Percentiles rank a stretch among this genome's conserved stretches.
Evolutionary conservation across 352 stramenopile species (phyloP).

Genomic region (Aphanomyces cochlioides): DNA sequence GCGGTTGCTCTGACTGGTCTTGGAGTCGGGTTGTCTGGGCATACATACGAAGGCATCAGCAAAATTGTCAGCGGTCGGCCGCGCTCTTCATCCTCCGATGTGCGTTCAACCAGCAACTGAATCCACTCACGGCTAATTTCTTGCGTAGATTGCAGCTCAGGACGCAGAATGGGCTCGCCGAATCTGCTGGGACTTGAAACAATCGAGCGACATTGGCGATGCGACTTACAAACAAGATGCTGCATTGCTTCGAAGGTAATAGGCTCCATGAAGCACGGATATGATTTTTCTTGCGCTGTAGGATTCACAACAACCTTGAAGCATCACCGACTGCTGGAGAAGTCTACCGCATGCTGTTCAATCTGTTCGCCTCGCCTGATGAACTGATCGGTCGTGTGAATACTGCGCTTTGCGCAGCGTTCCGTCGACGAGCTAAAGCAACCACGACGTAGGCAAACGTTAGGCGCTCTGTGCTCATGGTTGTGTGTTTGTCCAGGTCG

Average conservation of each 20-base stretch:
- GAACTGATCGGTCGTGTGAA: slow-evolving; percentile 19
- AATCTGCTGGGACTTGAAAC: slow-evolving; percentile 27
- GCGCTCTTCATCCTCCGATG: no score
- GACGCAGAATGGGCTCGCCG: slow-evolving; percentile 18
- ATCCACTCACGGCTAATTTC: neutral
- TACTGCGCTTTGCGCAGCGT: slow-evolving; percentile 21
- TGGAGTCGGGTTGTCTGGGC: slow-evolving; percentile 20
- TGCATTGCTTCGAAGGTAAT: slow-evolving; percentile 9
- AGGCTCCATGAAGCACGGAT: no score
- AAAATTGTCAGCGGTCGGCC: no score
- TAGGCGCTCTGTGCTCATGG: neutral
- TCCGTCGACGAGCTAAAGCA: slow-evolving; percentile 3
- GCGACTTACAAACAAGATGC: slow-evolving; percentile 27
- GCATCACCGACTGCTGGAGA: slow-evolving; percentile 7
- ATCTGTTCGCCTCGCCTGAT: slow-evolving; percentile 18
- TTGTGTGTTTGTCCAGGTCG: neutral
- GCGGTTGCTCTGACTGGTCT: slow-evolving; percentile 18
- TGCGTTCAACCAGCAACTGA: neutral
- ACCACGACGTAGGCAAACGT: neutral
- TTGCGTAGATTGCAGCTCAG: neutral
- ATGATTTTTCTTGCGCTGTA: neutral
- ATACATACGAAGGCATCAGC: neutral
- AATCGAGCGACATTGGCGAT: neutral
- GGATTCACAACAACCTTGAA: slow-evolving; percentile 12
- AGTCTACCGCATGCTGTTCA: slow-evolving; percentile 18